Percentiles rank a stretch among this genome's conserved stretches.
Evolutionary conservation across 2,329 filamentous ascomycete species (phyloP).

Genomic region (Diaporthe destruens): DNA sequence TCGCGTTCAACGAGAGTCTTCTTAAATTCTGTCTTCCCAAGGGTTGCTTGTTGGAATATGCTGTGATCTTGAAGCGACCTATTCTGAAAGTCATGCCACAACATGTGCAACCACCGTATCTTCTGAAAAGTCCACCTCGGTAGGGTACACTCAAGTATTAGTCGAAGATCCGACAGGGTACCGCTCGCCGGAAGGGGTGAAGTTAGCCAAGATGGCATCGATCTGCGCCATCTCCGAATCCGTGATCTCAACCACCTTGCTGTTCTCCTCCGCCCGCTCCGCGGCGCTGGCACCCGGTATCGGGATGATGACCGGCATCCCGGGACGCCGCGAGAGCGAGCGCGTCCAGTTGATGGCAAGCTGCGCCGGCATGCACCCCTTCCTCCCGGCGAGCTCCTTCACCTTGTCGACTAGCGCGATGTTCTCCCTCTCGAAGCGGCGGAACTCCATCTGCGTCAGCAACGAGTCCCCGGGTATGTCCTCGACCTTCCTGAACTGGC

Average conservation of each 20-base stretch:
- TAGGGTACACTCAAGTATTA: neutral
- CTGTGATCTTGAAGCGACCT: too few species aligned
- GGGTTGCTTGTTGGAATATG: too few species aligned
- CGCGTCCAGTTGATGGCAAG: neutral
- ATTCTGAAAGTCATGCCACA: neutral
- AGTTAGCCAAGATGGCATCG: slow-evolving; percentile 45
- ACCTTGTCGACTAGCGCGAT: neutral
- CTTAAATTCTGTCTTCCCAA: too few species aligned
- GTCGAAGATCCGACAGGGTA: neutral
- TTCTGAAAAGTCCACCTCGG: neutral
- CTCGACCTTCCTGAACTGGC: neutral
- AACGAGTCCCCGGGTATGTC: neutral
- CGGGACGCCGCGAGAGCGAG: neutral
- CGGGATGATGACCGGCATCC: neutral
- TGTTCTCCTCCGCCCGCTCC: slow-evolving; percentile 54
- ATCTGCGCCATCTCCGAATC: slow-evolving; percentile 55
- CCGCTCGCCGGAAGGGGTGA: slow-evolving; percentile 40
- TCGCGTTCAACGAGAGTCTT: too few species aligned
- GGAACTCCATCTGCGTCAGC: neutral
- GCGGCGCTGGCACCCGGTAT: neutral
- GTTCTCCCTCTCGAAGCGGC: neutral
- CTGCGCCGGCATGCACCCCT: neutral
- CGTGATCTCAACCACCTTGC: slow-evolving; percentile 52
- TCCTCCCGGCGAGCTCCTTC: neutral
- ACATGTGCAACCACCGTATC: neutral